Evolutionary conservation across 306 rosid genomes (phyloP), one percentile per base, ranked within the genome.

Genomic region (Lathyrus aphaca): DNA sequence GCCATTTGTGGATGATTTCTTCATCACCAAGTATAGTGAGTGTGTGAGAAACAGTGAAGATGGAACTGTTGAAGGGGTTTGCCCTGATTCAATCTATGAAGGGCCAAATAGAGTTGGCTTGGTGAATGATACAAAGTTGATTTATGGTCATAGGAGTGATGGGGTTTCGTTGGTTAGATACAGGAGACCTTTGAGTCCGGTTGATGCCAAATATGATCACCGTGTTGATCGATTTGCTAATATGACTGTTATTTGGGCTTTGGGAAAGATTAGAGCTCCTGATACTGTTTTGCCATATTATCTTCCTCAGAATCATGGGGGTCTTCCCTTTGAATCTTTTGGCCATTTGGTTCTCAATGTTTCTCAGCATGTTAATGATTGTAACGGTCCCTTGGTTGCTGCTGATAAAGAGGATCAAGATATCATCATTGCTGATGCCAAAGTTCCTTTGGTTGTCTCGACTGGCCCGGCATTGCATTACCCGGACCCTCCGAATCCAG

Each of bases 271-370:
- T 18, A 82, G 81, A 66, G 95, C 98, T 14, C 96, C 97, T 10
- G 96, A 93, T 76, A 43, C 84, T 23, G 65, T 90, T 57, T 74
- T 80, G 49, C 85, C 91, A 4, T 82, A 85, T 80, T 93, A 88
- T 85, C 96, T 90, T 72, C 98, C 98, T 27, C 96, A 93, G 64
- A 88, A 83, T 80, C 96, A 93, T 9, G 93, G 98, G 0, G 91
- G 71, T 37, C 66, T 82, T 4, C 68, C 42, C 1, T 50, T 40
- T 30, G 86, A 71, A 69, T 42, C 48, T 54, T 93, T 58, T 43
- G 98, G 96, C 48, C 74, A 86, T 64, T 68, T 90, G 84, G 77
- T 53, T 66, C 72, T 93, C 42, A 90, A 93, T 77, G 85, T 93
- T 23, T 93, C 93, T 0, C 84, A 79, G 74, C 79, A 57, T 57